These are phyloP conservation scores for Plasmodium sp. DNA, from an alignment of 169 alveolate species.

Conservation along the genomic window DNA sequence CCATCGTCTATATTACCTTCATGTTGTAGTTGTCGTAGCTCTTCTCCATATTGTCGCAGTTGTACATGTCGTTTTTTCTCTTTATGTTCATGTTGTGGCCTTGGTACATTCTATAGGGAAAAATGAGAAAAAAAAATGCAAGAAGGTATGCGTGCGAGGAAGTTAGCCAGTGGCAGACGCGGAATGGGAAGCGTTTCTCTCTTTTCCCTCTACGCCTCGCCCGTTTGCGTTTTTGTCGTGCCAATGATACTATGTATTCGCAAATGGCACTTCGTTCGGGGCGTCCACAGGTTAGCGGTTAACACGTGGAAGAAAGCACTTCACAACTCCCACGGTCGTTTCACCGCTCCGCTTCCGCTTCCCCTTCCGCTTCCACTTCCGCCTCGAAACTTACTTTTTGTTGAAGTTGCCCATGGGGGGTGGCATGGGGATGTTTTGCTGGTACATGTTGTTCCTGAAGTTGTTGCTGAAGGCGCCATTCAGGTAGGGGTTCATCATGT, in stretches of 20 bases:
- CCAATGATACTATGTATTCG: neutral
- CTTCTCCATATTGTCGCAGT: slow-evolving; percentile 54
- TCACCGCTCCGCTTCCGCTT: neutral
- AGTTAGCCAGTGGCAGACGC: neutral
- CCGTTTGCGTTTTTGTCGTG: neutral
- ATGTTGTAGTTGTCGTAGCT: slow-evolving; percentile 57
- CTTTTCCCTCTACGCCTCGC: neutral
- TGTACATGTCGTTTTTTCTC: slow-evolving; percentile 53
- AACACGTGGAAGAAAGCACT: neutral
- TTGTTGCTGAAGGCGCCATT: slow-evolving; percentile 49
- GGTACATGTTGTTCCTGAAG: slow-evolving; percentile 62
- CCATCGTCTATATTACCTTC: slow-evolving; percentile 18
- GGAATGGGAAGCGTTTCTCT: neutral
- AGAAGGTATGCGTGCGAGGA: neutral
- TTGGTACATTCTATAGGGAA: slow-evolving; percentile 35
- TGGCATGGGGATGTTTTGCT: slow-evolving; percentile 55
- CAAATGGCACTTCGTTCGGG: neutral
- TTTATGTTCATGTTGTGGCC: slow-evolving; percentile 63
- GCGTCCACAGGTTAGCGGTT: neutral
- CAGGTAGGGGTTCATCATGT: slow-evolving; percentile 68
- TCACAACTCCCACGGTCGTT: neutral
- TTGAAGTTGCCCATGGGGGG: slow-evolving; percentile 52
- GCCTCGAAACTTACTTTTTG: slow-evolving; percentile 16
- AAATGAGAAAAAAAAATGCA: neutral
- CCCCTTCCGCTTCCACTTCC: neutral